Conservation (phyloP, 352 stramenopile genomes). For the Pythium phragmitis region DNA sequence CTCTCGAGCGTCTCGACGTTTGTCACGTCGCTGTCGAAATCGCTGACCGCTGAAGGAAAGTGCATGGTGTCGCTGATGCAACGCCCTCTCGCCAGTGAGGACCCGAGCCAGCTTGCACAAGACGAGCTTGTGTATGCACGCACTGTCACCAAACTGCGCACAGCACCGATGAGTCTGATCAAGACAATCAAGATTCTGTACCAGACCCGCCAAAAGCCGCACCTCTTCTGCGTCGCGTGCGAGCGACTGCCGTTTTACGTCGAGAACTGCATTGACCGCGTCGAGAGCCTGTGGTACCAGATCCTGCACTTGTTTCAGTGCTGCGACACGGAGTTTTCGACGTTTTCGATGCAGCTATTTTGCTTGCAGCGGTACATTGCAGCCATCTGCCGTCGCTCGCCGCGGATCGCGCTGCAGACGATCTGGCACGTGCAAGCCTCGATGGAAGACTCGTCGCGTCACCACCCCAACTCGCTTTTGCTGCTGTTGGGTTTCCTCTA, state of each 20-base stretch:
- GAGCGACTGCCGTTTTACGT: slow-evolving; percentile 72
- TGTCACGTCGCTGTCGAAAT: slow-evolving; percentile 34
- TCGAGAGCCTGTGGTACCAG: slow-evolving; percentile 82
- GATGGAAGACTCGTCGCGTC: slow-evolving; percentile 47
- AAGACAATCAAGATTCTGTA: slow-evolving; percentile 81
- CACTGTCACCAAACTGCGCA: slow-evolving; percentile 51
- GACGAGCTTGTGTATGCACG: slow-evolving; percentile 37
- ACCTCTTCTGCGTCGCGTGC: slow-evolving; percentile 62
- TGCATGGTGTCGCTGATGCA: slow-evolving; percentile 23
- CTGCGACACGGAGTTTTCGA: slow-evolving; percentile 49
- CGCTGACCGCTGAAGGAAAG: slow-evolving; percentile 14
- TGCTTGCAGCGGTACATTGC: slow-evolving; percentile 67
- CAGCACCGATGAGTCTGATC: slow-evolving; percentile 67
- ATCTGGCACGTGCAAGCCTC: slow-evolving; percentile 80
- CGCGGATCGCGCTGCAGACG: slow-evolving; percentile 71
- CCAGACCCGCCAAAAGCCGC: slow-evolving; percentile 65
- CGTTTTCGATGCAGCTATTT: slow-evolving; percentile 54
- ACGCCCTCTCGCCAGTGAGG: not conserved
- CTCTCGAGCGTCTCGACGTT: slow-evolving; percentile 37
- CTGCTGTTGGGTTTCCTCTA: slow-evolving; percentile 67
- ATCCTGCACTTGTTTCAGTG: slow-evolving; percentile 79
- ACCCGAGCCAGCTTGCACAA: slow-evolving; percentile 7
- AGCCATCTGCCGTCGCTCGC: slow-evolving; percentile 66
- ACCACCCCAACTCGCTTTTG: slow-evolving; percentile 63
- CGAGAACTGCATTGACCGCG: slow-evolving; percentile 68